Base-by-base conservation (phyloP, 1,284 basidiomycete genomes). In the Marasmius oreades region DNA sequence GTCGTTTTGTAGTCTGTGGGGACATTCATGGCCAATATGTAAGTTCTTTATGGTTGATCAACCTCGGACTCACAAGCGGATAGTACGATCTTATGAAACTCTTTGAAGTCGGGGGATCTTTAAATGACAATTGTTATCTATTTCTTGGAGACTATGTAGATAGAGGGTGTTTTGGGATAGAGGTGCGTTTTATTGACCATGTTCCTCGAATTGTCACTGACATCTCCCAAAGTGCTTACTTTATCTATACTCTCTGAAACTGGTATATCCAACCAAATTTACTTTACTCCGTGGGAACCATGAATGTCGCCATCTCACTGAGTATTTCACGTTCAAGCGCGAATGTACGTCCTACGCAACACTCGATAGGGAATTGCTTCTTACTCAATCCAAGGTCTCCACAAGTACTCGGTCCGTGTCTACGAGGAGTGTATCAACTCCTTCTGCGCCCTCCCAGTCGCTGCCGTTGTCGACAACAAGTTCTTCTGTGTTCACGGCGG, bases 11-110 rank as follows among this genome's bases (percentile, higher is more conserved):
- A 95, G 94, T 98, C 61, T 95, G 93, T 67, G 95, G 95, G 51
- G 96, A 99, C 76, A 95, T 98, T 54, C 96, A 99, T 70, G 96
- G 96, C 8, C 96, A 99, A 90, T 99, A 95, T 74, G 93, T 96
- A 74, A 74, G 92, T 33, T 60, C 26, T 44, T 44, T 43, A 56
- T 24, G 55, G 45, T 33, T 51, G 52, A 46, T 55, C 59, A 48
- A 54, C 62, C 23, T 55, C 47, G 48, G 53, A 31, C 28, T 26
- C 55, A 23, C 43, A 26, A 28, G 51, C 24, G 26, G 60, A 55
- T 64, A 96, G 94, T 97, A 95, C 70, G 95, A 99, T 73, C 81
- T 99, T 59, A 95, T 99, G 90, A 98, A 98, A 72, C 80, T 98
- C 45, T 96, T 99, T 66, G 96, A 98, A 68, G 90, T 98, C 51